Evolutionary conservation across 2,329 filamentous ascomycete genomes (phyloP), one percentile per base, ranked within the genome.

Genomic region (Trichophyton simii): DNA sequence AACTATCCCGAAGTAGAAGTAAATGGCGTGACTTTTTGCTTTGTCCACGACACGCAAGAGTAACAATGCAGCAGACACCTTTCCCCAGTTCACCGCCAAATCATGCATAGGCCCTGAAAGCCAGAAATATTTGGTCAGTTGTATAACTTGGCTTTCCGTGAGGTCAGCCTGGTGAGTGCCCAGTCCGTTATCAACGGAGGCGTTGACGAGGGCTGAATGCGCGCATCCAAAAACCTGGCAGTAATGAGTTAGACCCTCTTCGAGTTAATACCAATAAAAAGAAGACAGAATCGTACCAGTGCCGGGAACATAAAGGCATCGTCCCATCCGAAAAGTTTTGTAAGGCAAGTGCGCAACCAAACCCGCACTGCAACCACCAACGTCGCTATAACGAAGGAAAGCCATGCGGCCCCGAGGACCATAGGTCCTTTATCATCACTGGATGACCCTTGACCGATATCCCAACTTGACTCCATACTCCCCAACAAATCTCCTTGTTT

Each of bases 121-220:
- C 57, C 60, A 63, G n/a, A 58, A 62, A 38, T 54, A 63, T 25
- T 62, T 63, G 38, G 61, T 61, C n/a, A 60, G 46, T 55, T 38
- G 36, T 38, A 63, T 52, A 31, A 59, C 59, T n/a, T 63, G 31
- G 18, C 54, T 15, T n/a, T 62, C 28, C 15, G 31, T 36, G 13
- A 61, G 36, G 20, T 63, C 36, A n/a, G 50, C 58, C 28, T 60
- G 50, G 55, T 61, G 62, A 6, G 42, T 36, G 13, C 62, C 62
- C 11, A 58, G 58, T 20, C 62, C 62, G 13, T 59, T 52, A 38
- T 59, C 25, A 15, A 63, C 57, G 6, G 54, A 58, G n/a, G 58
- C 52, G 13, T 42, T 58, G 36, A 63, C 46, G 5, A 58, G 52
- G 13, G 58, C 20, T 11, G 62, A 61, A 48, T 61, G 58, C 2